A percentile compares a stretch with the other conserved stretches of the same genome.
phyloP scores from a whole-genome alignment of 192 early-diverging fungal genomes.

The Backusella liffmaniae region DNA sequence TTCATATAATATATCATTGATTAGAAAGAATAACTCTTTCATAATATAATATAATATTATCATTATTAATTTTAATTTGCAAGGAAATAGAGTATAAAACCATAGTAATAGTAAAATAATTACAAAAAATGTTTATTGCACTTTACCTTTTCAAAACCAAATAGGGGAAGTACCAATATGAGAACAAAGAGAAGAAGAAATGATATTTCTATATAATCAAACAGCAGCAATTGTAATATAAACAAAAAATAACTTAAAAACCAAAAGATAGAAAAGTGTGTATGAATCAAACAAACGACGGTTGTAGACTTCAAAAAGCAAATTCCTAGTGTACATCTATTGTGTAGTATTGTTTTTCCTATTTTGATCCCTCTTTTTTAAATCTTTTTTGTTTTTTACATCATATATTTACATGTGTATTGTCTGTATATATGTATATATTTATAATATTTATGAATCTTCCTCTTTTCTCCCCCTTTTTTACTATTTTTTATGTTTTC shows the following conservation, averaged over 20 bases:
- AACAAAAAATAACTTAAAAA: background rate
- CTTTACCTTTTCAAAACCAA: background rate
- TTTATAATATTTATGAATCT: background rate
- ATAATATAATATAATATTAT: too few relatives aligned
- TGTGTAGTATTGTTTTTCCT: background rate
- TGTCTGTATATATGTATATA: too few relatives aligned
- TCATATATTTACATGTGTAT: background rate
- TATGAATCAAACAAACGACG: background rate
- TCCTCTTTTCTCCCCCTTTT: background rate
- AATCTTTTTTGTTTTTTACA: background rate
- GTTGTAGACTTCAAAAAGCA: background rate
- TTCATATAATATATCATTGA: too few relatives aligned
- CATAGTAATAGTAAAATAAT: background rate
- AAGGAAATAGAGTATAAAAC: background rate
- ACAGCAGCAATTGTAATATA: background rate
- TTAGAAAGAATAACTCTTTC: background rate
- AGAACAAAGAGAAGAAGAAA: background rate
- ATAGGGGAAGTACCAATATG: background rate
- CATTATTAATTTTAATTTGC: background rate
- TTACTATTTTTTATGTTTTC: background rate
- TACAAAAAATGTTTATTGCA: background rate
- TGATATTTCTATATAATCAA: too few relatives aligned
- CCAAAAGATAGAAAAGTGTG: background rate
- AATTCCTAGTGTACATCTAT: background rate
- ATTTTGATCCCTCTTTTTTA: background rate